phyloP scores from a whole-genome alignment of 1,284 basidiomycete genomes.

The Entoloma clypeatum region DNA sequence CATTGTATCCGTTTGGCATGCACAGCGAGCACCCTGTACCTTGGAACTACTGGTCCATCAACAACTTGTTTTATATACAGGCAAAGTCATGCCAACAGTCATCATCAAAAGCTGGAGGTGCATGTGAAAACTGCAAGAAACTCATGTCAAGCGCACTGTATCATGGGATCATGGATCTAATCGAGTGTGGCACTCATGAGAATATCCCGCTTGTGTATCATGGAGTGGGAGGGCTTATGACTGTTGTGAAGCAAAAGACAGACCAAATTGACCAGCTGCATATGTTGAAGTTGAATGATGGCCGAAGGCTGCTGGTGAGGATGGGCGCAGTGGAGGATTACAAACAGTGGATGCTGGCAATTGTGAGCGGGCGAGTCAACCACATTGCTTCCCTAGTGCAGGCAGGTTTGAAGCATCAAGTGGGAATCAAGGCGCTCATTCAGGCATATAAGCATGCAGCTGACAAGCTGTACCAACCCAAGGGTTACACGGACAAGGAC shows the following conservation, averaged over 20 bases:
- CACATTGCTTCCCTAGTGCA: slow-evolving; percentile 1
- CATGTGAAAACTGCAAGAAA: not conserved
- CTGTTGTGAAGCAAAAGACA: not conserved
- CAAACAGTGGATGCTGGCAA: not conserved
- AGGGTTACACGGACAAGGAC: not conserved
- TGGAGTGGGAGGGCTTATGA: not conserved
- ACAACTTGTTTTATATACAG: not conserved
- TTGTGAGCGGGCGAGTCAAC: not conserved
- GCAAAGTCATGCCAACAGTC: not conserved
- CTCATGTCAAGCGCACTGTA: not conserved
- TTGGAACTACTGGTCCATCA: not conserved
- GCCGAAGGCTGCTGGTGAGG: not conserved
- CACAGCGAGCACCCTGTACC: not conserved
- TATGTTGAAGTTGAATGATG: not conserved
- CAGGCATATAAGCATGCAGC: not conserved
- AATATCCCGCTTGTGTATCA: not conserved
- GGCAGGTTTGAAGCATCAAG: not conserved
- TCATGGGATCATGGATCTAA: slow-evolving; percentile 1
- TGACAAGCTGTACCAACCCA: slow-evolving; percentile 1
- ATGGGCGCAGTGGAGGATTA: too few relatives aligned
- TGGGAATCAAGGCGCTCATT: too few relatives aligned
- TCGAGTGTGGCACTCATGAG: too few relatives aligned
- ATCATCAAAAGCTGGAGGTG: not conserved
- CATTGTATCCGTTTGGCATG: not conserved
- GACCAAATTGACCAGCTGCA: not conserved